Percentiles rank a stretch among this genome's conserved stretches.
phyloP scores from a whole-genome alignment of 2,329 filamentous ascomycete genomes.

The Furcasterigmium sp. region DNA sequence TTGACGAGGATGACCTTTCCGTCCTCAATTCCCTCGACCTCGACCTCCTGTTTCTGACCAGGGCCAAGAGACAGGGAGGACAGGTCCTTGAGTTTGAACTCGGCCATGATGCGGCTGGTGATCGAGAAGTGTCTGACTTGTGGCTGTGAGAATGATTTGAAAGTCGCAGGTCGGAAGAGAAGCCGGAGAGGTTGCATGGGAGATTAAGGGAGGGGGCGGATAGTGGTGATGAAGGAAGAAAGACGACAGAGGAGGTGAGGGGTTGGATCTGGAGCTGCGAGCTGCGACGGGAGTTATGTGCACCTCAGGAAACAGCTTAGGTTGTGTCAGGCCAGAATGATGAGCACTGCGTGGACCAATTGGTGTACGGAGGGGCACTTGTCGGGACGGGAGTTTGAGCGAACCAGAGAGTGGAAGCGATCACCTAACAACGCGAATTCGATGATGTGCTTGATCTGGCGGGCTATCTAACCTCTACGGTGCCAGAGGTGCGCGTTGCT shows the following conservation, averaged over 20 bases:
- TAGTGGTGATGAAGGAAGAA: neutral
- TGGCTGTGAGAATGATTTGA: neutral
- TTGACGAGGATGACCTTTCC: conserved; percentile 86
- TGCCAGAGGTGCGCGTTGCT: no score
- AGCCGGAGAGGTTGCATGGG: conserved; percentile 8
- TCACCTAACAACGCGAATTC: no score
- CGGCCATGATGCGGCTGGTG: conserved; percentile 39
- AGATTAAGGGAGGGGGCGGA: neutral
- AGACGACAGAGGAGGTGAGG: neutral
- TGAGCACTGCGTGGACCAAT: no score
- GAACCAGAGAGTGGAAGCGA: no score
- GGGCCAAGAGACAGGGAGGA: conserved; percentile 68
- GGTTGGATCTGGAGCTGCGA: neutral
- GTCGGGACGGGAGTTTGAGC: no score
- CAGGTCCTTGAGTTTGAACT: conserved; percentile 72
- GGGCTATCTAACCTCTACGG: no score
- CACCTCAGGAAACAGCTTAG: no score
- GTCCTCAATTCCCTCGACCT: conserved; percentile 82
- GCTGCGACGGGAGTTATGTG: no score
- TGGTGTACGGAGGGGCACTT: no score
- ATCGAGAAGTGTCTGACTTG: conserved; percentile 16
- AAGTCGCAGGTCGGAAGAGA: conserved; percentile 1
- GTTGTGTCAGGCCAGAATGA: no score
- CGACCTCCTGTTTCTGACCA: conserved; percentile 80
- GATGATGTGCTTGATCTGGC: no score